Conservation (phyloP, 345 rosid species). For the Rhodamnia rubescens region DNA sequence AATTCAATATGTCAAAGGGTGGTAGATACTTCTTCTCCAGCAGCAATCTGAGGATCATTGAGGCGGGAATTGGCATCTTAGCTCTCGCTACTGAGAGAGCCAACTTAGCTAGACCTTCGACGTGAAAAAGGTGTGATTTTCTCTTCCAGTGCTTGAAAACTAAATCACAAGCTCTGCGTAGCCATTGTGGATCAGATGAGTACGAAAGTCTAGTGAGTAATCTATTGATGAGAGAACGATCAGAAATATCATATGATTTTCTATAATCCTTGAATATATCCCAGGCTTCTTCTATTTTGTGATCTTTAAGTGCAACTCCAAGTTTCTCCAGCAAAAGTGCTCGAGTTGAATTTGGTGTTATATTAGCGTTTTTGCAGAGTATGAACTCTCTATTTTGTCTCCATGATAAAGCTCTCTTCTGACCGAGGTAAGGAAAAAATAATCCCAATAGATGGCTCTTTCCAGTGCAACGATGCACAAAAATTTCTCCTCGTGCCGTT, state of each 20-base stretch:
- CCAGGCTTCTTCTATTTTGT: slow-evolving; percentile 51
- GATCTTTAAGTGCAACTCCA: slow-evolving; percentile 42
- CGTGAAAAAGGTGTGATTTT: slow-evolving; percentile 22
- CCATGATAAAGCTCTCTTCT: not conserved
- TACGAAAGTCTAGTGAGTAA: slow-evolving; percentile 49
- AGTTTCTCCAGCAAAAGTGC: slow-evolving; percentile 44
- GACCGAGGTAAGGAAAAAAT: not conserved
- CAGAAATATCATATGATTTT: slow-evolving; percentile 52
- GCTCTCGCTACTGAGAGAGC: slow-evolving; percentile 62
- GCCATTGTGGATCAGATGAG: slow-evolving; percentile 48
- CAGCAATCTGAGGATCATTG: slow-evolving; percentile 42
- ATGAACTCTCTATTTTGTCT: not conserved
- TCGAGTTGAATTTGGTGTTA: slow-evolving; percentile 21
- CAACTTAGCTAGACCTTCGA: slow-evolving; percentile 36
- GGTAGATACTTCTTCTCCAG: slow-evolving; percentile 31
- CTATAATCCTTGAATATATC: slow-evolving; percentile 44
- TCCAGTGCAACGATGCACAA: not conserved
- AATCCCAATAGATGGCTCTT: not conserved
- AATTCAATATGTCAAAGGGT: slow-evolving; percentile 18
- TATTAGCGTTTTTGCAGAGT: not conserved
- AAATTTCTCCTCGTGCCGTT: not conserved
- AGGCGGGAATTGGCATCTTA: slow-evolving; percentile 46
- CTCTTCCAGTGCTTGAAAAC: slow-evolving; percentile 28
- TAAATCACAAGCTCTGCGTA: slow-evolving; percentile 43
- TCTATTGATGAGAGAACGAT: slow-evolving; percentile 17